phyloP scores from a whole-genome alignment of 129 eudicot genomes.

The Lactuca saligna region DNA sequence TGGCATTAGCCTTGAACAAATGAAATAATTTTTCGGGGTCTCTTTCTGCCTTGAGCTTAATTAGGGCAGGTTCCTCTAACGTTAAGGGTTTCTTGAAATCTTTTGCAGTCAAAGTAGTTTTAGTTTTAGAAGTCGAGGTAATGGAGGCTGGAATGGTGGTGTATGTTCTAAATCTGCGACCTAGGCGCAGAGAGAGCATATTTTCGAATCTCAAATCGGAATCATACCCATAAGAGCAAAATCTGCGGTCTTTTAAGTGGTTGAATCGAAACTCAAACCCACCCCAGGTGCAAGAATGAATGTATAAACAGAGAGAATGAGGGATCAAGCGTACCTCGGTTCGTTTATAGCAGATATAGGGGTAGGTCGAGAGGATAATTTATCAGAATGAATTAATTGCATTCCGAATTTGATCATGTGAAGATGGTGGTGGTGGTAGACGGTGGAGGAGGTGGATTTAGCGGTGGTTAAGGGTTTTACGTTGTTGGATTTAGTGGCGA shows the following conservation, averaged over 20 bases:
- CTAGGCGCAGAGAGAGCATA: slow-evolving; percentile 35
- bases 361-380: neutral
- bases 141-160: slow-evolving; percentile 12
- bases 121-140: slow-evolving; percentile 6
- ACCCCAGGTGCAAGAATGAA: neutral
- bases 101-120: slow-evolving; percentile 20
- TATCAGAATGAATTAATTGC: slow-evolving; percentile 16
- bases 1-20: slow-evolving; percentile 67
- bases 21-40: slow-evolving; percentile 70
- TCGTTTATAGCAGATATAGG: neutral
- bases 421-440: neutral
- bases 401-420: slow-evolving; percentile 9
- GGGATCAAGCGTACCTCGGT: slow-evolving; percentile 21
- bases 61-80: slow-evolving; percentile 59
- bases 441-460: slow-evolving; percentile 7
- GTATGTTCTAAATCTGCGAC: slow-evolving; percentile 32
- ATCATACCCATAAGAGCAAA: slow-evolving; percentile 16
- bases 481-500: slow-evolving; percentile 22
- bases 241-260: neutral
- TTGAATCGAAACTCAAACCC: neutral
- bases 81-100: slow-evolving; percentile 24
- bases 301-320: slow-evolving; percentile 9
- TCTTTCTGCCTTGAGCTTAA: slow-evolving; percentile 64
- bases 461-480: slow-evolving; percentile 22
- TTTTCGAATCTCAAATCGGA: slow-evolving; percentile 26